Conservation (phyloP, 179 eudicot genomes). For the Spinacia oleracea region DNA sequence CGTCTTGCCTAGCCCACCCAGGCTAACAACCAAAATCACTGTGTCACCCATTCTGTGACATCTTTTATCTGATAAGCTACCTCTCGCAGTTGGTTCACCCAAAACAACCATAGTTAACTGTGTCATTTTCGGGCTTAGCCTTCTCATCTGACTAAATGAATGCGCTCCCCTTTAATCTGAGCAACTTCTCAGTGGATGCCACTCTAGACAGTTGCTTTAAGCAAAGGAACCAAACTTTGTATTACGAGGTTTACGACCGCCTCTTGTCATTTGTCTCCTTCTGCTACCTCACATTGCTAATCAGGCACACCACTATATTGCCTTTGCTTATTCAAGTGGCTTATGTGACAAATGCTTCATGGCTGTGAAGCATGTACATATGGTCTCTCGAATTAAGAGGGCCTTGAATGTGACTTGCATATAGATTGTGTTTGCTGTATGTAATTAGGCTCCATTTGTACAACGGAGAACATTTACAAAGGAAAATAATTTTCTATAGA, state of each 20-base stretch:
- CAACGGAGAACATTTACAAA: too few relatives aligned
- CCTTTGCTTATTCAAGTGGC: background rate
- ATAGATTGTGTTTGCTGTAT: too few relatives aligned
- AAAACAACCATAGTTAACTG: background rate
- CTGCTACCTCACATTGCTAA: background rate
- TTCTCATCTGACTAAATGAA: slow-evolving; percentile 22
- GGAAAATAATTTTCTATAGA: background rate
- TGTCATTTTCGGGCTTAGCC: slow-evolving; percentile 6
- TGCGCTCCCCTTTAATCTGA: slow-evolving; percentile 20
- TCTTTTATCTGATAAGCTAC: slow-evolving; percentile 26
- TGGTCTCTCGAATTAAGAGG: background rate
- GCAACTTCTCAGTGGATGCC: slow-evolving; percentile 18
- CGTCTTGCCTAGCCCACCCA: slow-evolving; percentile 41
- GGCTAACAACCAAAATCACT: slow-evolving; percentile 31
- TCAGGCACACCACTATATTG: background rate
- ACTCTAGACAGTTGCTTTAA: slow-evolving; percentile 22
- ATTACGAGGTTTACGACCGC: slow-evolving; percentile 21
- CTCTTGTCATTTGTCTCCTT: slow-evolving; percentile 25
- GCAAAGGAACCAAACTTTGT: slow-evolving; percentile 15
- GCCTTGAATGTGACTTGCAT: too few relatives aligned
- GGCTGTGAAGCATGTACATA: background rate
- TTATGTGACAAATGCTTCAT: background rate
- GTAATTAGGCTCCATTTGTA: too few relatives aligned
- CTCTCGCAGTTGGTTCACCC: slow-evolving; percentile 31
- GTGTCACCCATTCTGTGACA: slow-evolving; percentile 17